phyloP scores from a whole-genome alignment of 768 basidiomycete species.

The Myochromella boudieri region DNA sequence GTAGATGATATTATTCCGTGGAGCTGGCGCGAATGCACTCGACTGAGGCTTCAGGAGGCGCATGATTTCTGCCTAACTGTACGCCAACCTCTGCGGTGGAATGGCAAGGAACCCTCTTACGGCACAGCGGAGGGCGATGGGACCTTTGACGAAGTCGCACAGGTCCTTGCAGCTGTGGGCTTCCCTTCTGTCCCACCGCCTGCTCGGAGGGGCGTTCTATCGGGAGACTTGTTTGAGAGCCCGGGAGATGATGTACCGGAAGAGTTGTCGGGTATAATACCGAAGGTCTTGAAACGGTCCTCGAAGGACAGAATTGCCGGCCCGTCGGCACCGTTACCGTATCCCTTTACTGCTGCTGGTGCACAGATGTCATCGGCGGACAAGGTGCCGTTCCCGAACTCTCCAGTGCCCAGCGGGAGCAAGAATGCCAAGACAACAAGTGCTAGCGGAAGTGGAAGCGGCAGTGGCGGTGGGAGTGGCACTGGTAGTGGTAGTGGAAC shows the following conservation, averaged over 20 bases:
- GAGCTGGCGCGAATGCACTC: slow-evolving; percentile 76
- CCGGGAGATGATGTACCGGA: slow-evolving; percentile 33
- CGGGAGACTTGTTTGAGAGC: slow-evolving; percentile 64
- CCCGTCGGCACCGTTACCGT: slow-evolving; percentile 52
- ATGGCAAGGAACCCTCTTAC: slow-evolving; percentile 28
- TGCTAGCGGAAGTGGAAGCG: slow-evolving; percentile 19
- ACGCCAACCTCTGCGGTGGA: slow-evolving; percentile 32
- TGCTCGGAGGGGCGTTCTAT: slow-evolving; percentile 57
- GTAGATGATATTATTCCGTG: slow-evolving; percentile 64
- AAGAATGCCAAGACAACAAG: slow-evolving; percentile 22
- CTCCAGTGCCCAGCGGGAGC: slow-evolving; percentile 39
- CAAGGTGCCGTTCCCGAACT: slow-evolving; percentile 74
- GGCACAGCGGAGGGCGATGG: slow-evolving; percentile 24
- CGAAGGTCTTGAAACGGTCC: slow-evolving; percentile 43
- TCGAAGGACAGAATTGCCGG: slow-evolving; percentile 46
- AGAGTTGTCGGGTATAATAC: slow-evolving; percentile 35
- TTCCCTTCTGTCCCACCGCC: slow-evolving; percentile 50
- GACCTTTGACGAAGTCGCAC: slow-evolving; percentile 53
- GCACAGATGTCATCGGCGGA: slow-evolving; percentile 64
- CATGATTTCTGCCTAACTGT: slow-evolving; percentile 73
- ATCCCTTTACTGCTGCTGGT: slow-evolving; percentile 67
- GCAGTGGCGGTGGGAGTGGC: slow-evolving; percentile 15
- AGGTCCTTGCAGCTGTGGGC: slow-evolving; percentile 59
- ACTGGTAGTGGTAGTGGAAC: slow-evolving; percentile 27
- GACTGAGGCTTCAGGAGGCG: slow-evolving; percentile 70